Base-by-base conservation (phyloP, 2,329 filamentous ascomycete species). In the Penicillium polonicum region DNA sequence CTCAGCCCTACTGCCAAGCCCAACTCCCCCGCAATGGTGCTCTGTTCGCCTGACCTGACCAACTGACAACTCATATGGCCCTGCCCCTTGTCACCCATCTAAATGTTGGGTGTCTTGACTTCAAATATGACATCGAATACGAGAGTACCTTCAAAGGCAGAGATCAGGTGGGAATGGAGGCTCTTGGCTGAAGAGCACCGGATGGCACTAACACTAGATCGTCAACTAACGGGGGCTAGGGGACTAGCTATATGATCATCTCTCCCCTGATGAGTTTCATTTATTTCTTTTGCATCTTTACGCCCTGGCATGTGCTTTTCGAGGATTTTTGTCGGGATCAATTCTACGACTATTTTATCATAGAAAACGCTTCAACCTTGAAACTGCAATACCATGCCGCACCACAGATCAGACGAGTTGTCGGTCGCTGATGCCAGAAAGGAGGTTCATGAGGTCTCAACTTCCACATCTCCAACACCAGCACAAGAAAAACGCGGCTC, bases 231-330 rank as follows among this genome's bases (percentile, higher is more conserved):
- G 25, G 48, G 39, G 21, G 15, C 33, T 35, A 35, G 17, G 31
- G 31, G 12, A 33, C 48, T 50, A 35, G 43, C 44, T 66, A 67
- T 62, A 66, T 67, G 64, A 65, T 67, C 64, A 36, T 52, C 45
- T 54, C 48, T 59, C 62, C 60, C 58, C 58, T 66, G 46, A 63
- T 57, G 38, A 62, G 39, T 42, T 53, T 23, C 52, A 33, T 31
- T 13, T 15, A 35, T 36, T 38, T 38, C 19, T 42, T 42, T 42
- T 38, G 36, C 56, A 17, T 15, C 44, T 44, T 42, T 44, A 31
- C 50, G 13, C 25, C 44, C 39, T 54, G 48, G 57, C 52, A 59
- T 52, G 43, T 57, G 39, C 39, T 45, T 29, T 42, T 29, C 17
- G 19, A 5, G 43, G 42, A 55, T 17, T 46, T 50, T 21, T 13